A percentile compares a stretch with the other conserved stretches of the same genome.
Evolutionary conservation across 257 asterid species (phyloP).

Genomic region (Nicotiana sylvestris): DNA sequence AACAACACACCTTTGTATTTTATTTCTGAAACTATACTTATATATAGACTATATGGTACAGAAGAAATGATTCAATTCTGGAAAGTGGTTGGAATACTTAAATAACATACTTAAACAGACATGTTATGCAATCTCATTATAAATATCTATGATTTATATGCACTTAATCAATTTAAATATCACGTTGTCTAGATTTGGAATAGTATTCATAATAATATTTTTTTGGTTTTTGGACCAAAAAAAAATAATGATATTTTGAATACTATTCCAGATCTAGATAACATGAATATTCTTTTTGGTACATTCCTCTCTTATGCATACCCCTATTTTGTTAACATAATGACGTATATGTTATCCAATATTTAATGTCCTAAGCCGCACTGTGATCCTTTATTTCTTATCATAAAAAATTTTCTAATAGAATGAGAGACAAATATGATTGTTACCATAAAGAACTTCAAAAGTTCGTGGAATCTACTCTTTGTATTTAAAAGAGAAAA

Average conservation of each 20-base stretch:
- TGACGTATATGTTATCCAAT: background rate
- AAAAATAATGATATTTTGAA: background rate
- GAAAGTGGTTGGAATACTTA: background rate
- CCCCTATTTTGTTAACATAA: background rate
- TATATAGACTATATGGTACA: background rate
- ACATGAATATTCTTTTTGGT: background rate
- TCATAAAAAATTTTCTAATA: no score
- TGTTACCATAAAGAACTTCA: no score
- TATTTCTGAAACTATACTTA: background rate
- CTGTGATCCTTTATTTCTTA: background rate
- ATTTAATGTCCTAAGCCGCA: background rate
- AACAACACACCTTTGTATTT: background rate
- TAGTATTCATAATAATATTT: no score
- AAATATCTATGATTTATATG: background rate
- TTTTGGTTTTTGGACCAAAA: no score
- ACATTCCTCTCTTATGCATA: background rate
- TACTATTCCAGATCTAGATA: background rate
- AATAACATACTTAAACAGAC: background rate
- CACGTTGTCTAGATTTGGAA: no score
- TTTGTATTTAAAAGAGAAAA: no score
- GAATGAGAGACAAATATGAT: no score
- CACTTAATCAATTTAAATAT: background rate
- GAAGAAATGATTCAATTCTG: background rate
- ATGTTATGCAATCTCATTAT: background rate
- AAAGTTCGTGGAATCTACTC: no score